Evolutionary conservation across 2,329 filamentous ascomycete species (phyloP), one percentile per base, ranked within the genome.

Genomic region (Paracamarosporium sp.): DNA sequence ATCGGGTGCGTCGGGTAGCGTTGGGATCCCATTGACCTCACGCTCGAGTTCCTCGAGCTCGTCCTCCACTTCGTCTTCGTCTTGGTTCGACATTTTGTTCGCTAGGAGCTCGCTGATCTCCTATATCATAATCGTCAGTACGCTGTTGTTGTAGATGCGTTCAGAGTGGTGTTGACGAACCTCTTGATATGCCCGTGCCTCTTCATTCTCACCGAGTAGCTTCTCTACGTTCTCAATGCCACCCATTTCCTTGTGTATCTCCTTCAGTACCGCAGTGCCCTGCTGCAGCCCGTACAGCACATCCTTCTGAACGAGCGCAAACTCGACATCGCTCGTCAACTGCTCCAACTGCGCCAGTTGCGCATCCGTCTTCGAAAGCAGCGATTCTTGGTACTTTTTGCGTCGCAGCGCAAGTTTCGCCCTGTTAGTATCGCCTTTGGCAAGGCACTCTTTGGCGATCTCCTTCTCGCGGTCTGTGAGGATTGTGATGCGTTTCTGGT

Each of bases 21-120:
- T 12, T 38, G 25, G 64, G 22, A 71, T 67, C 31, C 76, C 78
- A 38, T 74, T 76, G 52, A 87, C 75, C 70, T 93, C 88, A 38
- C 82, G 82, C 76, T 93, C 90, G 63, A 99, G 83, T 1, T 88
- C 89, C 54, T 91, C 92, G 51, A 99, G 82, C 79, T 99, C 95
- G 71, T 97, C 93, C 75, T 99, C 95, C 31, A 99, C 95, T 71
- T 97, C 95, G 72, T 98, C 94, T 77, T 99, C 95, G 77, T 99
- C 95, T 70, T 96, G 90, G 71, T 93, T 95, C 13, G 93, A 92
- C 81, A 99, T 93, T 67, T 89, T 88, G 12, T 91, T 91, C 31
- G 89, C 91, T 2, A 99, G 86, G 85, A 97, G 91, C 48, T 96
- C 92, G 78, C 90, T 95, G 67, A 99, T 86, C 81, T 99, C 94